Percentiles rank a stretch among this genome's conserved stretches.
phyloP scores from a whole-genome alignment of 2,329 filamentous ascomycete species.

The Huntiella decipiens region DNA sequence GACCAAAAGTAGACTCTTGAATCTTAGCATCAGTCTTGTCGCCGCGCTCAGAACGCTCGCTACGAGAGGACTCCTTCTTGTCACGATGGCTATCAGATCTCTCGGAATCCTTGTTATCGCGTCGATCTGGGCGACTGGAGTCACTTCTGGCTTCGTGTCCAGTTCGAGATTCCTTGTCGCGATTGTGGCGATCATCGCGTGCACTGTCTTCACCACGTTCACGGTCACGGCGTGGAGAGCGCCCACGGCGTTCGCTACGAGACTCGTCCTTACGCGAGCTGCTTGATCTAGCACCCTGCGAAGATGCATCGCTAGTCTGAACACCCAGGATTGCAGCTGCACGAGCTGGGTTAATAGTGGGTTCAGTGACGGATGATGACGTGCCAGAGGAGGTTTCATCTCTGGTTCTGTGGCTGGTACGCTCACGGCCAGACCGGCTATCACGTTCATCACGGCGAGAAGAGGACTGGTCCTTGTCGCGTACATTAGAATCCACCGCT shows the following conservation, averaged over 20 bases:
- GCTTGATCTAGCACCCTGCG: background rate
- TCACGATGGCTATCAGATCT: slow-evolving; percentile 15
- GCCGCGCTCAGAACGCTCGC: slow-evolving; percentile 2
- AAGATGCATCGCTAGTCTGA: background rate
- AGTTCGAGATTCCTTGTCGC: slow-evolving; percentile 17
- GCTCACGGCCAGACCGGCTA: slow-evolving; percentile 16
- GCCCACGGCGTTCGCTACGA: slow-evolving; percentile 3
- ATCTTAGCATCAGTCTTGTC: slow-evolving; percentile 24
- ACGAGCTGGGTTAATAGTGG: slow-evolving; percentile 35
- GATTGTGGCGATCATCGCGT: slow-evolving; percentile 5
- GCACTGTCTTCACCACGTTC: slow-evolving; percentile 3
- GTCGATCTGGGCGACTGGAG: slow-evolving; percentile 31
- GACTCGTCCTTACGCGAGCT: slow-evolving; percentile 6
- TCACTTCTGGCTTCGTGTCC: slow-evolving; percentile 19
- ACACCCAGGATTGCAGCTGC: slow-evolving; percentile 26
- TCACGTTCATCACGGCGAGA: slow-evolving; percentile 9
- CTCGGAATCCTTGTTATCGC: slow-evolving; percentile 18
- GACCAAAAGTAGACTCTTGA: slow-evolving; percentile 21
- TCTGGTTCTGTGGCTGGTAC: slow-evolving; percentile 6
- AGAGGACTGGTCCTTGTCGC: slow-evolving; percentile 9
- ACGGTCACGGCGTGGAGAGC: slow-evolving; percentile 8
- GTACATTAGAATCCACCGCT: background rate
- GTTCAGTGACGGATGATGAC: slow-evolving; percentile 20
- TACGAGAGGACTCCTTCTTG: slow-evolving; percentile 8
- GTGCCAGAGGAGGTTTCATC: slow-evolving; percentile 15